Evolutionary conservation across 2,329 filamentous ascomycete genomes (phyloP).

Genomic region (Cadophora gregata): DNA sequence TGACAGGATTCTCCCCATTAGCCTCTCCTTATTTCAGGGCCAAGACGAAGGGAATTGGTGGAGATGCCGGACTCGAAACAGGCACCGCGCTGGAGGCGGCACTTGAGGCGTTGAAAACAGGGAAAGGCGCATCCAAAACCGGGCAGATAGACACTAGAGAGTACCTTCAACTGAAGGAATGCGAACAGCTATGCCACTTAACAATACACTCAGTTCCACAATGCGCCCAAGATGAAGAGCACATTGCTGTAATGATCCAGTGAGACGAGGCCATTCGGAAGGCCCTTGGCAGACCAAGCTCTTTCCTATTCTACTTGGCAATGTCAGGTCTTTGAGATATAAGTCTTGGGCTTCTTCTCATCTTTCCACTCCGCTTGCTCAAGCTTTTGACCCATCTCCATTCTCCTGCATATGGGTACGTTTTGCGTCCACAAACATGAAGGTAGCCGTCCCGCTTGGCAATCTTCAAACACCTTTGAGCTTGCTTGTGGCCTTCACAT

Average conservation of each 20-base stretch:
- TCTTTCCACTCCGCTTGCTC: background rate
- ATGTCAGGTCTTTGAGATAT: slow-evolving; percentile 1
- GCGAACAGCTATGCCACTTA: background rate
- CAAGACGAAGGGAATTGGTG: background rate
- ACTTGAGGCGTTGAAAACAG: background rate
- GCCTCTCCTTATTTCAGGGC: background rate
- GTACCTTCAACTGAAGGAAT: background rate
- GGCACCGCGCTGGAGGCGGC: background rate
- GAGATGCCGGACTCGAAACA: background rate
- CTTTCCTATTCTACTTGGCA: background rate
- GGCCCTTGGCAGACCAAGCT: background rate
- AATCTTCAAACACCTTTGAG: background rate
- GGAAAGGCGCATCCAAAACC: background rate
- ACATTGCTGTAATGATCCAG: background rate
- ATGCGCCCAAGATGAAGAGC: background rate
- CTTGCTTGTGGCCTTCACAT: background rate
- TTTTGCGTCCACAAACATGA: background rate
- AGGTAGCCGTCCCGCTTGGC: background rate
- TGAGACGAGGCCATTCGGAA: background rate
- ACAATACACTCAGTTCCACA: slow-evolving; percentile 4
- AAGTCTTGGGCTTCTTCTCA: background rate
- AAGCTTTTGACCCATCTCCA: background rate
- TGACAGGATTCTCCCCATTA: background rate
- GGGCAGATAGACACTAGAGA: background rate
- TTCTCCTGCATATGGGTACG: background rate